Conservation (phyloP, 257 asterid species). For the Verbena officinalis region DNA sequence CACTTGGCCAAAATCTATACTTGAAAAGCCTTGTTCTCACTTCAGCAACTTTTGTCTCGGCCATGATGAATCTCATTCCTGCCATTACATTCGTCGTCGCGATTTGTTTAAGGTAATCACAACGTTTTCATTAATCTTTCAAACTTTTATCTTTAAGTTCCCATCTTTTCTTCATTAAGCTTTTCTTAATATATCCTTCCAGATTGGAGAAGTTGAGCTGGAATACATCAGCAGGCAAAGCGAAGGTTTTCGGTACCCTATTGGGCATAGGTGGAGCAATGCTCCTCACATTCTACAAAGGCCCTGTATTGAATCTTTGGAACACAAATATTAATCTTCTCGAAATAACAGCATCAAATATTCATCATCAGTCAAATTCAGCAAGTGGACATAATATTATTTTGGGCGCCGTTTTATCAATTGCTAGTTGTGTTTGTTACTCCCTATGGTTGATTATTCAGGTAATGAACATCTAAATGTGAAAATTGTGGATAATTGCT, state of each 20-base stretch:
- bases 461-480: constrained; percentile 32
- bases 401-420: constrained; percentile 49
- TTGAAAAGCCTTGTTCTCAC: constrained; percentile 49
- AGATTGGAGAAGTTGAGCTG: constrained; percentile 72
- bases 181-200: not conserved
- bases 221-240: constrained; percentile 63
- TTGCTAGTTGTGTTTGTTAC: constrained; percentile 51
- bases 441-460: constrained; percentile 69
- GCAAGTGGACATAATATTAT: constrained; percentile 29
- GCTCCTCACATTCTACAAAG: constrained; percentile 75
- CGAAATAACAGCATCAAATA: constrained; percentile 28
- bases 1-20: constrained; percentile 66
- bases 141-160: not conserved
- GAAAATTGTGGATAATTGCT: too few relatives aligned
- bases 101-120: constrained; percentile 43
- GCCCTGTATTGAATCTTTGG: constrained; percentile 51
- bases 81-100: constrained; percentile 67
- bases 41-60: constrained; percentile 65
- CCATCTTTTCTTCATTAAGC: too few relatives aligned
- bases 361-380: not conserved
- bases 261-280: constrained; percentile 75
- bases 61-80: constrained; percentile 70
- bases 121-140: not conserved
- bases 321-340: constrained; percentile 53
- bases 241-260: constrained; percentile 66